Evolutionary conservation across 2,329 filamentous ascomycete species (phyloP).

Genomic region (Ophiostoma quercus): DNA sequence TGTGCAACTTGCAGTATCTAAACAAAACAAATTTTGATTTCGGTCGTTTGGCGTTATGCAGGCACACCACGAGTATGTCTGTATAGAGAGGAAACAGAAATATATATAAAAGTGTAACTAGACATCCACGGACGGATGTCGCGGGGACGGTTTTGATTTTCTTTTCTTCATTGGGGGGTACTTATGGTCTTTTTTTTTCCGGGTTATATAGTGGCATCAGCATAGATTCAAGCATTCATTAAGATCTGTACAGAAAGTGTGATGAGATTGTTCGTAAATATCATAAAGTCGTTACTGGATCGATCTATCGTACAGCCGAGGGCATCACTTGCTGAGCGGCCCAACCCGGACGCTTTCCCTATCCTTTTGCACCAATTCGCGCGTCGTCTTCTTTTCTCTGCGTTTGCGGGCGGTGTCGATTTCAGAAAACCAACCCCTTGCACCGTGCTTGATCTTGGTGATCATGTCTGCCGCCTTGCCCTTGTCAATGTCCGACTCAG

Average conservation of each 20-base stretch:
- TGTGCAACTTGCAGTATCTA: not conserved
- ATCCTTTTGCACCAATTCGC: constrained; percentile 38
- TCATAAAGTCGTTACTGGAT: not conserved
- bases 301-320: not conserved
- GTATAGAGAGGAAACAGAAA: not conserved
- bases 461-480: constrained; percentile 87
- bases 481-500: constrained; percentile 59
- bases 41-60: not conserved
- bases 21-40: not conserved
- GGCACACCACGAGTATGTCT: not conserved
- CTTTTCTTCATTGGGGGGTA: not conserved
- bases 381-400: constrained; percentile 32
- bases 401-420: constrained; percentile 47
- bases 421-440: constrained; percentile 56
- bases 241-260: not conserved
- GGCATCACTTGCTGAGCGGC: constrained; percentile 33
- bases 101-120: constrained; percentile 30
- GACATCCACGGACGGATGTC: not conserved
- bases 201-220: constrained; percentile 3
- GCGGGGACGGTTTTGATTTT: not conserved
- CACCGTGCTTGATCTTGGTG: constrained; percentile 82
- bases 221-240: constrained; percentile 3
- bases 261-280: not conserved
- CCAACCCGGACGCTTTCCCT: constrained; percentile 54
- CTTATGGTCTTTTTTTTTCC: not conserved